Conservation (phyloP, 495 filamentous ascomycete species). For the Elasticomyces elasticus region DNA sequence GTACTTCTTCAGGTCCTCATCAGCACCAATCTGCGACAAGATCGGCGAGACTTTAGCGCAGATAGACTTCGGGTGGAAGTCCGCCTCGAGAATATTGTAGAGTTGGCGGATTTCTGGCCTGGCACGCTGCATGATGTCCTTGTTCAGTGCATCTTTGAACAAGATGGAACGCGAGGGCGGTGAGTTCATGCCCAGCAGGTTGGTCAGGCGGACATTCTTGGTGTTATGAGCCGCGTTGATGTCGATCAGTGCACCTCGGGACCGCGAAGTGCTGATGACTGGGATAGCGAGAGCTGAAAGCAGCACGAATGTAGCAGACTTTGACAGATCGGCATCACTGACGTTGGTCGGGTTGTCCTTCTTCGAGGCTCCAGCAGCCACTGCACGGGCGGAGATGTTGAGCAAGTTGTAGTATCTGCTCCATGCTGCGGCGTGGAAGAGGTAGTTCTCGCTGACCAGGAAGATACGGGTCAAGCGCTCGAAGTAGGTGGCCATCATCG, state of each 20-base stretch:
- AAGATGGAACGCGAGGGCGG: conserved; percentile 81
- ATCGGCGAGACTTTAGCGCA: conserved; percentile 99
- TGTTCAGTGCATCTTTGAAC: conserved; percentile 92
- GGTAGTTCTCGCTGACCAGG: conserved; percentile 96
- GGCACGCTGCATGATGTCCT: conserved; percentile 82
- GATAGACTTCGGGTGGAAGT: conserved; percentile 97
- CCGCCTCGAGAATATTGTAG: conserved; percentile 96
- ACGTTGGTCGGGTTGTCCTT: conserved; percentile 84
- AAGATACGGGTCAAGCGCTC: conserved; percentile 98
- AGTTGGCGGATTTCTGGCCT: conserved; percentile 89
- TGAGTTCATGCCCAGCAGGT: conserved; percentile 83
- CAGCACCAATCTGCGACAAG: conserved; percentile 81
- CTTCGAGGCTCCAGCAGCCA: conserved; percentile 74
- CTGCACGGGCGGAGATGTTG: conserved; percentile 73
- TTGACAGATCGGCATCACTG: conserved; percentile 75
- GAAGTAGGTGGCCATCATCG: conserved; percentile 99
- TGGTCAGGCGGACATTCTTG: conserved; percentile 95
- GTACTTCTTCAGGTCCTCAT: conserved; percentile 95
- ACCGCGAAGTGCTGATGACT: conserved; percentile 96
- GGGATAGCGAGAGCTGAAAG: conserved; percentile 91
- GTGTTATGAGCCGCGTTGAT: conserved; percentile 96
- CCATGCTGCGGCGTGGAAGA: conserved; percentile 97
- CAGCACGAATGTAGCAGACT: conserved; percentile 90
- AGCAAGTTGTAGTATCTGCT: conserved; percentile 94
- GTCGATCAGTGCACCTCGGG: conserved; percentile 88